A percentile compares a stretch with the other conserved stretches of the same genome.
Evolutionary conservation across 139 green algal species (phyloP).

Genomic region (Pleodorina starrii): DNA sequence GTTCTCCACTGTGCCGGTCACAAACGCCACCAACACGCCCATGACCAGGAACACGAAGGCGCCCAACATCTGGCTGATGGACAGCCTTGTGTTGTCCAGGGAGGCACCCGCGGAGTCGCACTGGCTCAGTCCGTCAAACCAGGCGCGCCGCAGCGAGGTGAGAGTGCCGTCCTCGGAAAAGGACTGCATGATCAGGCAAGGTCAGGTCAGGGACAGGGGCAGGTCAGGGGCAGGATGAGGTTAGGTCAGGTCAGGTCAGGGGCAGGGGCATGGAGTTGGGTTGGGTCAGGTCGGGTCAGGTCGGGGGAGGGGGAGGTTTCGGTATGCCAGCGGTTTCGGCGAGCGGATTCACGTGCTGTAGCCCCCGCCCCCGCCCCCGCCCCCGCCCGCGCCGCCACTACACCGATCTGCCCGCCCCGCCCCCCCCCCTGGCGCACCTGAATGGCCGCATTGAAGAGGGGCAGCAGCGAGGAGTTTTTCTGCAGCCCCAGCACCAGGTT

Average conservation of each 20-base stretch:
- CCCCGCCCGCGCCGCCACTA: background rate
- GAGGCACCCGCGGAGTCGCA: background rate
- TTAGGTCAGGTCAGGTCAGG: too few relatives aligned
- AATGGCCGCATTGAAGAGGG: conserved; percentile 13
- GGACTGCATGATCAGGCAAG: background rate
- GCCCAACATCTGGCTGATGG: conserved; percentile 32
- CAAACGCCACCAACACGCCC: conserved; percentile 11
- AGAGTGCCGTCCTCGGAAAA: conserved; percentile 34
- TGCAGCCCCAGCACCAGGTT: conserved; percentile 37
- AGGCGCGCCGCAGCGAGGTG: conserved; percentile 10
- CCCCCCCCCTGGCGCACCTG: conserved; percentile 1
- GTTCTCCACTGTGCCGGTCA: conserved; percentile 24
- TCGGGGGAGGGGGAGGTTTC: too few relatives aligned
- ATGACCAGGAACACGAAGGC: conserved; percentile 27
- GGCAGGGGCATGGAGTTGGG: too few relatives aligned
- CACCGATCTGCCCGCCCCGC: too few relatives aligned
- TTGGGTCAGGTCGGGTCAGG: too few relatives aligned
- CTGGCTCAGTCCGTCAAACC: conserved; percentile 32
- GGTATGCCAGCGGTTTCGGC: too few relatives aligned
- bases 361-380: too few relatives aligned
- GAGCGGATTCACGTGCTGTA: too few relatives aligned
- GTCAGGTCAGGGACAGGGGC: too few relatives aligned
- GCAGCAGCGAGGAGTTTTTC: conserved; percentile 12
- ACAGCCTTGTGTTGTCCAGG: conserved; percentile 14
- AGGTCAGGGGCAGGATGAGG: too few relatives aligned